Evolutionary conservation across 805 yeast genomes (phyloP).

Genomic region (Myxozyma melibiosi): DNA sequence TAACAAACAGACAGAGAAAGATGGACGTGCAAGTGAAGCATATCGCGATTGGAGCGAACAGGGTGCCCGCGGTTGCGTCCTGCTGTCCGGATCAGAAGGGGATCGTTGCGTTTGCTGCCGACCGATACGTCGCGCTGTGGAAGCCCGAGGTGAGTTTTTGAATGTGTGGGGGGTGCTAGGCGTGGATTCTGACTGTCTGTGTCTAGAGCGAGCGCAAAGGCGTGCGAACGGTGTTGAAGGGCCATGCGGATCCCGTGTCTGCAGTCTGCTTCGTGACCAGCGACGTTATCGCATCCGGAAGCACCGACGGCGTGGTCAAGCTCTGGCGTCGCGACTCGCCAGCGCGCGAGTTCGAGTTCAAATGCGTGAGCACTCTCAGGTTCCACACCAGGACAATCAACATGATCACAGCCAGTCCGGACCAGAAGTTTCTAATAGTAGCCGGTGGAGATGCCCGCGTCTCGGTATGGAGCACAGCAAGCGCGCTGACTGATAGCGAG

Average conservation of each 20-base stretch:
- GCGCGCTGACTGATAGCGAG: neutral
- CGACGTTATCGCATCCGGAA: conserved; percentile 55
- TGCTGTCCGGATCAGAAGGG: conserved; percentile 55
- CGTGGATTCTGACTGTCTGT: neutral
- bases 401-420: conserved; percentile 17
- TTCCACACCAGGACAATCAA: conserved; percentile 18
- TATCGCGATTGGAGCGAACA: conserved; percentile 30
- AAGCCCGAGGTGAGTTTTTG: conserved; percentile 49
- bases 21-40: conserved; percentile 14
- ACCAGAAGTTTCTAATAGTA: conserved; percentile 7
- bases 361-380: neutral
- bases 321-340: conserved; percentile 52
- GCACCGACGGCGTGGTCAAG: conserved; percentile 65
- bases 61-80: conserved; percentile 54
- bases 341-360: conserved; percentile 25
- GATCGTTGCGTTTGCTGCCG: conserved; percentile 72
- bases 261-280: conserved; percentile 61
- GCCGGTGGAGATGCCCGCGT: conserved; percentile 31
- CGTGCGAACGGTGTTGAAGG: conserved; percentile 57
- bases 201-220: conserved; percentile 45
- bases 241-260: conserved; percentile 64
- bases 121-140: conserved; percentile 67
- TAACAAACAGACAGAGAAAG: neutral
- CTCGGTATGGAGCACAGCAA: conserved; percentile 33
- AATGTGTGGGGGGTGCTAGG: neutral